Evolutionary conservation across 1,284 basidiomycete genomes (phyloP).

Genomic region (Heterobasidion irregulare): DNA sequence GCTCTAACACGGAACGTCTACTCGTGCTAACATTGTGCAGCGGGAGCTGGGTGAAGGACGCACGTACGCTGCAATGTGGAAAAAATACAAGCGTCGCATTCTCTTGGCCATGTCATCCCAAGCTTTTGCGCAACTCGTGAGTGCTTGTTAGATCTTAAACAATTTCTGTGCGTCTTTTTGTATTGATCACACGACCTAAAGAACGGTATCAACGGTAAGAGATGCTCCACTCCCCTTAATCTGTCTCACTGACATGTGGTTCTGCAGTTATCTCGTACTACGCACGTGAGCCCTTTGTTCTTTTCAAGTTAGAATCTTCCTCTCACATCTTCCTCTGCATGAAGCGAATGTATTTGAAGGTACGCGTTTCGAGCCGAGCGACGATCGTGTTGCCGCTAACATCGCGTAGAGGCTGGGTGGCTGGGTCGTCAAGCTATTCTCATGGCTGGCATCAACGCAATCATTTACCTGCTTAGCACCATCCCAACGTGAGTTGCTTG

Average conservation of each 20-base stretch:
- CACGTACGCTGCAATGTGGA: slow-evolving; percentile 84
- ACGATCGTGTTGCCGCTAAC: not conserved
- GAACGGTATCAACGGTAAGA: slow-evolving; percentile 85
- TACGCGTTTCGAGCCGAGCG: slow-evolving; percentile 21
- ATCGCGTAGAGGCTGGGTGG: slow-evolving; percentile 83
- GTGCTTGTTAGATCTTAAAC: slow-evolving; percentile 16
- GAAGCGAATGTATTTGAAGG: slow-evolving; percentile 80
- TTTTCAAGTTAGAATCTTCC: slow-evolving; percentile 6
- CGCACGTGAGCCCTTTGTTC: slow-evolving; percentile 54
- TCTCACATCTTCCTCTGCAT: slow-evolving; percentile 6
- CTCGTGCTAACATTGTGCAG: slow-evolving; percentile 22
- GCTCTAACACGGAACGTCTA: not conserved
- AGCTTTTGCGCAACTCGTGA: slow-evolving; percentile 87
- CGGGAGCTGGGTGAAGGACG: slow-evolving; percentile 73
- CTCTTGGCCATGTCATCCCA: slow-evolving; percentile 97
- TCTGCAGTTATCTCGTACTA: slow-evolving; percentile 86
- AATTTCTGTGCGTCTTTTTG: not conserved
- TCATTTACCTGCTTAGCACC: slow-evolving; percentile 82
- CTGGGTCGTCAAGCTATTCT: slow-evolving; percentile 93
- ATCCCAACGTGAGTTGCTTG: slow-evolving; percentile 60
- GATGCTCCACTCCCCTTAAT: not conserved
- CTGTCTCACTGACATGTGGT: slow-evolving; percentile 1
- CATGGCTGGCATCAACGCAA: slow-evolving; percentile 93
- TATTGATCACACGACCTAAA: slow-evolving; percentile 20
- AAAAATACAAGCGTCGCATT: slow-evolving; percentile 81